phyloP scores from a whole-genome alignment of 2,329 filamentous ascomycete species.

The Moelleriella libera region DNA sequence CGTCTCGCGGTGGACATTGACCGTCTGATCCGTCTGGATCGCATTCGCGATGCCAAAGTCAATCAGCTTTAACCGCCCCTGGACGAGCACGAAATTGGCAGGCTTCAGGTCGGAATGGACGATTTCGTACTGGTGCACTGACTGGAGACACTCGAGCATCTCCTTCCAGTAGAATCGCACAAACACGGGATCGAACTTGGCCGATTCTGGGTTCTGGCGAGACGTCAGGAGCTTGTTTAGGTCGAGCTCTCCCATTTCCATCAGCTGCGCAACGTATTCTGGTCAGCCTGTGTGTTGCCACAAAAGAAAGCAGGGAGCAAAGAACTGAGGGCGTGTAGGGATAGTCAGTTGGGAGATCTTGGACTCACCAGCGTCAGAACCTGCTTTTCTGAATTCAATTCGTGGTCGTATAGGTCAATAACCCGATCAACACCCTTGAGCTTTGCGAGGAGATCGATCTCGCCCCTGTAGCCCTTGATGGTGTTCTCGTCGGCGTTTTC shows the following conservation, averaged over 20 bases:
- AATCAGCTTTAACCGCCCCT: slow-evolving; percentile 85
- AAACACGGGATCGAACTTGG: slow-evolving; percentile 74
- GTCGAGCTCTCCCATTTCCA: slow-evolving; percentile 95
- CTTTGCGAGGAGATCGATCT: slow-evolving; percentile 81
- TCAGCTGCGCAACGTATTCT: slow-evolving; percentile 43
- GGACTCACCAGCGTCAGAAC: slow-evolving; percentile 65
- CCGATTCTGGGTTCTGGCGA: slow-evolving; percentile 55
- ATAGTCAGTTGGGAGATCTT: not conserved
- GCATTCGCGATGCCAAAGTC: slow-evolving; percentile 98
- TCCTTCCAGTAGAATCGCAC: slow-evolving; percentile 99
- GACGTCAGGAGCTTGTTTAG: slow-evolving; percentile 72
- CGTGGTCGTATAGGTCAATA: slow-evolving; percentile 80
- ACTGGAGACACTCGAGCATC: slow-evolving; percentile 89
- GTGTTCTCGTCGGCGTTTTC: slow-evolving; percentile 78
- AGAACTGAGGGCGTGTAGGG: not conserved
- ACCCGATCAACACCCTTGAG: slow-evolving; percentile 78
- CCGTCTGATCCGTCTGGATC: slow-evolving; percentile 87
- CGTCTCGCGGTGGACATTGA: slow-evolving; percentile 92
- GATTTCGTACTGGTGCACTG: slow-evolving; percentile 81
- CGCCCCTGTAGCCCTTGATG: slow-evolving; percentile 79
- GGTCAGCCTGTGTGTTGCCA: not conserved
- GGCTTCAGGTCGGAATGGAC: slow-evolving; percentile 96
- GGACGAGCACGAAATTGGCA: slow-evolving; percentile 88
- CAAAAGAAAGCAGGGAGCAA: not conserved
- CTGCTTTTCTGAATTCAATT: slow-evolving; percentile 86